Percentiles rank a stretch among this genome's conserved stretches.
These are phyloP conservation scores for Xylaria sp. DNA, from an alignment of 2,329 filamentous ascomycete genomes.

Conservation along the genomic window DNA sequence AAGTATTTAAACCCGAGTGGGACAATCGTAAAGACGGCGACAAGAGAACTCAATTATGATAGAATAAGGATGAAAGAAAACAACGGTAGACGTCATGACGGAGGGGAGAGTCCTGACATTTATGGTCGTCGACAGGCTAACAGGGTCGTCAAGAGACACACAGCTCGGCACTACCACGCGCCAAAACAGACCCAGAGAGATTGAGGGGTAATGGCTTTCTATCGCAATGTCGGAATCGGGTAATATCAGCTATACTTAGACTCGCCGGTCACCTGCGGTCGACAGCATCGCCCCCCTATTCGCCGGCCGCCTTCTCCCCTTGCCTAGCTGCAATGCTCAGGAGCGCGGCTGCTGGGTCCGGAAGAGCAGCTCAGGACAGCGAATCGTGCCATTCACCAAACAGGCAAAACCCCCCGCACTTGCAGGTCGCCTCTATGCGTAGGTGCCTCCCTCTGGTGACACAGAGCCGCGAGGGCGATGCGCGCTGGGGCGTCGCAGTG, in stretches of 20 bases:
- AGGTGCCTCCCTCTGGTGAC: background rate
- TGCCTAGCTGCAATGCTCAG: constrained; percentile 13
- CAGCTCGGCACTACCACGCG: constrained; percentile 24
- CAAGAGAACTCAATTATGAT: constrained; percentile 1
- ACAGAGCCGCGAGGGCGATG: constrained; percentile 27
- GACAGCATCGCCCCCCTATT: constrained; percentile 21
- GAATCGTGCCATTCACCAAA: constrained; percentile 20
- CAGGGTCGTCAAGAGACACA: constrained; percentile 32
- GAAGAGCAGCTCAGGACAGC: constrained; percentile 10
- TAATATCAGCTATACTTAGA: constrained; percentile 32
- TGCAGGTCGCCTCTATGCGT: constrained; percentile 8
- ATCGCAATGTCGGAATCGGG: constrained; percentile 34
- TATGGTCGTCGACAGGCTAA: constrained; percentile 38
- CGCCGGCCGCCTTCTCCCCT: background rate
- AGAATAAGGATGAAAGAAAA: constrained; percentile 14
- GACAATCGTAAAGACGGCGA: background rate
- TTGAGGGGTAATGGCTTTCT: constrained; percentile 37
- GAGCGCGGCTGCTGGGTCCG: constrained; percentile 21
- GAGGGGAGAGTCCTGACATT: constrained; percentile 37
- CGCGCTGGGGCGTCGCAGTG: constrained; percentile 19
- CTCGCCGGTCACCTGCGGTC: constrained; percentile 29
- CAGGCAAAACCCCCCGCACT: constrained; percentile 28
- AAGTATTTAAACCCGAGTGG: constrained; percentile 3
- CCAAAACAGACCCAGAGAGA: constrained; percentile 31
- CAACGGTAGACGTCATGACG: constrained; percentile 18